phyloP scores from a whole-genome alignment of 1,139 yeast species.

The Meyerozyma smithsonii region DNA sequence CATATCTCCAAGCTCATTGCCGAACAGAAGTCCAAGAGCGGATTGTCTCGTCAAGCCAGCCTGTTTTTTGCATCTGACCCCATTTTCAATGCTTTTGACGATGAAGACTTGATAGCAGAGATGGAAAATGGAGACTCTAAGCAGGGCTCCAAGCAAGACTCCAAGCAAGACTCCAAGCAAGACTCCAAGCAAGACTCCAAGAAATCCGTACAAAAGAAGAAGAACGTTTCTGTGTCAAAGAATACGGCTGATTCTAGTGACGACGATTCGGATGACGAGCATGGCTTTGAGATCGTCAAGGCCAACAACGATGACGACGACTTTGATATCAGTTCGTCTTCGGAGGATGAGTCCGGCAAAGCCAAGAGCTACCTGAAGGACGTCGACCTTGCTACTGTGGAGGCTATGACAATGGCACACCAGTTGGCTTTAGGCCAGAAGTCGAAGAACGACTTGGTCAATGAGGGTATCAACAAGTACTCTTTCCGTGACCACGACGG shows the following conservation, averaged over 20 bases:
- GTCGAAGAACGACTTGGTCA: slow-evolving; percentile 75
- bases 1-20: slow-evolving; percentile 61
- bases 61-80: slow-evolving; percentile 72
- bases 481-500: slow-evolving; percentile 89
- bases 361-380: slow-evolving; percentile 51
- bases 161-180: not conserved
- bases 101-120: slow-evolving; percentile 35
- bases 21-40: slow-evolving; percentile 46
- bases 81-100: slow-evolving; percentile 62
- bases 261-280: slow-evolving; percentile 9
- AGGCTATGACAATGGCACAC: slow-evolving; percentile 97
- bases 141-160: not conserved
- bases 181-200: not conserved
- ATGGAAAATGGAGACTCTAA: slow-evolving; percentile 10
- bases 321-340: slow-evolving; percentile 39
- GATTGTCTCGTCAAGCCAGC: slow-evolving; percentile 67
- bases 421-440: slow-evolving; percentile 87
- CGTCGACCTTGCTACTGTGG: slow-evolving; percentile 84
- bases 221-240: slow-evolving; percentile 2
- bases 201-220: too few relatives aligned
- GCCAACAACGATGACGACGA: slow-evolving; percentile 12
- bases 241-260: slow-evolving; percentile 9
- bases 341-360: slow-evolving; percentile 37
- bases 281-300: slow-evolving; percentile 19
- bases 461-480: slow-evolving; percentile 88